Conservation (phyloP, 345 rosid genomes). For the Hirschfeldia incana region DNA sequence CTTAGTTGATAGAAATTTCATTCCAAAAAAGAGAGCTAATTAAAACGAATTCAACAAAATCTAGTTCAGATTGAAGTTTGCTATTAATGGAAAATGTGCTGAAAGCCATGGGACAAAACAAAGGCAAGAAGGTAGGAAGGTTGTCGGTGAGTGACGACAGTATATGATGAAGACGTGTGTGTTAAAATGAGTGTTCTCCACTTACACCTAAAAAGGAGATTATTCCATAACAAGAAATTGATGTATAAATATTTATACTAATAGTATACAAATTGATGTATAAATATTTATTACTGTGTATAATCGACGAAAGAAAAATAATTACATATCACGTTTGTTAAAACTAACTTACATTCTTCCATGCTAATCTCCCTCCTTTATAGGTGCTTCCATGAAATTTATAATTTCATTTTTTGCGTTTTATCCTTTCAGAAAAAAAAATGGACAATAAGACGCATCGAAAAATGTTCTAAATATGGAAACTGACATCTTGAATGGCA, state of each 20-base stretch:
- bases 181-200: slow-evolving; percentile 15
- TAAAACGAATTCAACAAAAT: neutral
- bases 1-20: neutral
- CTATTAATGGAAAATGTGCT: slow-evolving; percentile 26
- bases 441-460: slow-evolving; percentile 27
- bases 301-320: neutral
- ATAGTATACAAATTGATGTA: neutral
- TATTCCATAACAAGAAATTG: slow-evolving; percentile 18
- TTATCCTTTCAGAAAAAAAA: neutral
- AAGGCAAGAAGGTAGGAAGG: slow-evolving; percentile 34
- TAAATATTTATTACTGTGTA: neutral
- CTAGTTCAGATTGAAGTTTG: slow-evolving; percentile 18
- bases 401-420: neutral
- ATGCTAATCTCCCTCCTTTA: neutral
- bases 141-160: slow-evolving; percentile 43
- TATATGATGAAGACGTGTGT: slow-evolving; percentile 17
- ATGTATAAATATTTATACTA: neutral
- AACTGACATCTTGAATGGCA: slow-evolving; percentile 42
- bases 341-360: neutral
- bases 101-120: slow-evolving; percentile 42
- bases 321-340: neutral
- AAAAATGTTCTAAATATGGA: slow-evolving; percentile 36
- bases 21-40: neutral
- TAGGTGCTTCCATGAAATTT: neutral
- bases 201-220: slow-evolving; percentile 15